Percentiles rank a stretch among this genome's conserved stretches.
phyloP scores from a whole-genome alignment of 2,329 filamentous ascomycete genomes.

The Aspergillus caelatus region DNA sequence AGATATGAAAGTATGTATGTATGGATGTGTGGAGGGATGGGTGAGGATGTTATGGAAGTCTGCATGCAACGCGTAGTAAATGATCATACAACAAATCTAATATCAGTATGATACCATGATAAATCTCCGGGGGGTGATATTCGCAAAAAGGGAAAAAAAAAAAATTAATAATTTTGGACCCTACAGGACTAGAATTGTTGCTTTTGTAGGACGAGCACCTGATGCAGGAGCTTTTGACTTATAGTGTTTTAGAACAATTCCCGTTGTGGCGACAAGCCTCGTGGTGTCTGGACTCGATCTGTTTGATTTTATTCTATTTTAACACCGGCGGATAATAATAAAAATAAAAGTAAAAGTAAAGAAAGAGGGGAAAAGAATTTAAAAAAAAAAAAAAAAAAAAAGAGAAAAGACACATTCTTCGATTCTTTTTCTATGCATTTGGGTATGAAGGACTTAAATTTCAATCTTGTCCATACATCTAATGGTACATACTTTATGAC shows the following conservation, averaged over 20 bases:
- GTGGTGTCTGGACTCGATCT: conserved; percentile 4
- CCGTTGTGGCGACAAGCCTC: conserved; percentile 5
- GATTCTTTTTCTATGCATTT: background rate
- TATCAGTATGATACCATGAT: background rate
- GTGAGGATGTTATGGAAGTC: background rate
- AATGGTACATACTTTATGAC: background rate
- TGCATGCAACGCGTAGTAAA: background rate
- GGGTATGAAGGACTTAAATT: background rate
- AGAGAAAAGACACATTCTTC: background rate
- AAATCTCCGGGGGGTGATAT: background rate
- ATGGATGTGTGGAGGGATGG: background rate
- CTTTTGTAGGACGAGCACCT: conserved; percentile 5
- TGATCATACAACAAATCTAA: conserved; percentile 2
- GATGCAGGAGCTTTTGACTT: background rate
- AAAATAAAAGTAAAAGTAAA: background rate
- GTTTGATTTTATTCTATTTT: background rate
- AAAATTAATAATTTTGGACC: background rate
- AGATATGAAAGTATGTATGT: background rate
- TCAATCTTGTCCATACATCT: background rate
- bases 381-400: background rate
- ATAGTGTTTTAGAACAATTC: background rate
- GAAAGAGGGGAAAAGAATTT: background rate
- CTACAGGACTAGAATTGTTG: background rate
- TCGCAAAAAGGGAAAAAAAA: background rate
- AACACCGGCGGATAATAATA: background rate